These are phyloP conservation scores for Talaromyces sp. DNA, from an alignment of 2,329 filamentous ascomycete genomes.

Conservation along the genomic window DNA sequence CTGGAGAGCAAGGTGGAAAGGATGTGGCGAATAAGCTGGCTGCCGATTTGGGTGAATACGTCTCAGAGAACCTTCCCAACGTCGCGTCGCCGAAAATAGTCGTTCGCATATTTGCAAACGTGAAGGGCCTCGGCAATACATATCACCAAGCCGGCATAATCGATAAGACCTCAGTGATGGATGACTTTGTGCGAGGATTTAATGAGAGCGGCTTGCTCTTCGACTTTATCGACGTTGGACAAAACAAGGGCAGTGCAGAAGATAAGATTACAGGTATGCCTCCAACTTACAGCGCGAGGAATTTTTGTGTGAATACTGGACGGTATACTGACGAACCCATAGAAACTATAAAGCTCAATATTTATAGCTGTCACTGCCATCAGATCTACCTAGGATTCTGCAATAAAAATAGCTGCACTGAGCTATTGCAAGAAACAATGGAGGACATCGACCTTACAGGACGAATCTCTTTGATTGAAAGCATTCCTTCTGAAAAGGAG, in stretches of 20 bases:
- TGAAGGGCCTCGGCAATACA: slow-evolving; percentile 51
- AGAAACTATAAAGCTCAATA: slow-evolving; percentile 57
- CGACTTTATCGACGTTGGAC: slow-evolving; percentile 51
- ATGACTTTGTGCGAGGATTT: slow-evolving; percentile 58
- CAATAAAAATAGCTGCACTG: slow-evolving; percentile 56
- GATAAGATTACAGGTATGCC: slow-evolving; percentile 50
- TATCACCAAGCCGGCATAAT: slow-evolving; percentile 49
- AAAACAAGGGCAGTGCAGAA: slow-evolving; percentile 45
- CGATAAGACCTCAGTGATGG: slow-evolving; percentile 42
- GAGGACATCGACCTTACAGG: slow-evolving; percentile 46
- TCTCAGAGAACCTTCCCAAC: slow-evolving; percentile 41
- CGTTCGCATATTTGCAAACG: slow-evolving; percentile 55
- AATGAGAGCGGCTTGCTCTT: slow-evolving; percentile 53
- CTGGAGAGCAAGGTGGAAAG: slow-evolving; percentile 54
- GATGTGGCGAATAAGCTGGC: slow-evolving; percentile 54
- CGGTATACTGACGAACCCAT: slow-evolving; percentile 29
- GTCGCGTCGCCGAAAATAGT: slow-evolving; percentile 51
- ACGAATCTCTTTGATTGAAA: slow-evolving; percentile 58
- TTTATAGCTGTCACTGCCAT: slow-evolving; percentile 60
- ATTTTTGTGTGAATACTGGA: slow-evolving; percentile 3
- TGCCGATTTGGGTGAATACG: slow-evolving; percentile 44
- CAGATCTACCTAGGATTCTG: slow-evolving; percentile 61
- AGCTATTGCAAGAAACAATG: slow-evolving; percentile 51
- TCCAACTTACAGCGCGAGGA: neutral
- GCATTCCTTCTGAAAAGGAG: slow-evolving; percentile 56